These are phyloP conservation scores for Melampsora abietis-canadensis DNA, from an alignment of 1,284 basidiomycete species.

Conservation along the genomic window DNA sequence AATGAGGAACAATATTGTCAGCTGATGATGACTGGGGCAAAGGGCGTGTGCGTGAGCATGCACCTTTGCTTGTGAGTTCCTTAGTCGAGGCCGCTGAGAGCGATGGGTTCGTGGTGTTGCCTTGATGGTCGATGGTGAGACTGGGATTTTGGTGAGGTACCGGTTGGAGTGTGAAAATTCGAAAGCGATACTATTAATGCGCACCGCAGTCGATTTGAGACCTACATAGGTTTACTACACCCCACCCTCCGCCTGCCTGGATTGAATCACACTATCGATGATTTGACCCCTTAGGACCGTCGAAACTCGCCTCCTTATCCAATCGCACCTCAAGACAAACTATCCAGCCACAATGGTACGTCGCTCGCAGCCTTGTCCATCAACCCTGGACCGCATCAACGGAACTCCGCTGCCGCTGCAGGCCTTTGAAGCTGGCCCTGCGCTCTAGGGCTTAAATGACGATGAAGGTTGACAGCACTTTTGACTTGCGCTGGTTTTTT, in stretches of 20 bases:
- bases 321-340: slow-evolving; percentile 6
- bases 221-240: background rate
- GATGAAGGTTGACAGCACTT: too few relatives aligned
- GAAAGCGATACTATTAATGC: background rate
- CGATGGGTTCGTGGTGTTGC: background rate
- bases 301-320: background rate
- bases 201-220: background rate
- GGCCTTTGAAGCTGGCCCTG: too few relatives aligned
- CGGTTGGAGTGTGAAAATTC: background rate
- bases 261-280: too few relatives aligned
- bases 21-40: slow-evolving; percentile 38
- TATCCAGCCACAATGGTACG: background rate
- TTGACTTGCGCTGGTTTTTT: background rate
- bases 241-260: too few relatives aligned
- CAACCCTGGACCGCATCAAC: background rate
- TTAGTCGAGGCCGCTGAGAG: background rate
- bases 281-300: too few relatives aligned
- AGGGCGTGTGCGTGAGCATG: slow-evolving; percentile 44
- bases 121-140: background rate
- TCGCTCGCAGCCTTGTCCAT: background rate
- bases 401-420: too few relatives aligned
- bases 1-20: slow-evolving; percentile 15
- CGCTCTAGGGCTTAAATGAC: too few relatives aligned
- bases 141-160: background rate
- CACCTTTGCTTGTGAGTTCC: slow-evolving; percentile 35